Evolutionary conservation across 2,329 filamentous ascomycete genomes (phyloP), one percentile per base, ranked within the genome.

Genomic region (Alternaria sp.): DNA sequence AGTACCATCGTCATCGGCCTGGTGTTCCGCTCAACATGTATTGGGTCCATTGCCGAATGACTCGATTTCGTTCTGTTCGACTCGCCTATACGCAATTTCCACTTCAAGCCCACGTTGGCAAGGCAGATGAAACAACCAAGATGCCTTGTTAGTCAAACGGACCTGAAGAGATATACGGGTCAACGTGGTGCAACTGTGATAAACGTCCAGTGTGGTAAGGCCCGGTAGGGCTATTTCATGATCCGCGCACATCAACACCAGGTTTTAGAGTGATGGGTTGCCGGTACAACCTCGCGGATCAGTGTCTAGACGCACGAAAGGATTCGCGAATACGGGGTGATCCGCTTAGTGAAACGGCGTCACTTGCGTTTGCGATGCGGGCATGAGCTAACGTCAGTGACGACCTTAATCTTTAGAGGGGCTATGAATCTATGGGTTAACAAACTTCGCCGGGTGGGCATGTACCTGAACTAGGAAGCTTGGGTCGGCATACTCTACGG

Each of bases 391-490:
- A 29, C 26, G 28, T 54, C 40, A 33, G 40, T 46, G 51, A 56
- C 23, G 45, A 56, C 28, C 29, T 50, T 23, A 29, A 45, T 51
- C 24, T 26, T 56, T 3, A 21, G 51, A 36, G 29, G 26, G 45
- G 53, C 36, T 50, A 37, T 24, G 34, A 23, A 31, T 14, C 14
- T 14, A 37, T 51, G 45, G 53, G 36, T 33, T 37, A 50, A 51
- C 31, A 41, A 52, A 54, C 50, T 46, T 49, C 33, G 28, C 42
- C 42, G 36, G 21, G 36, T 54, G 29, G 29, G 23, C 36, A 36
- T 36, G 55, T 54, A 33, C 42, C 55, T 58, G 42, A 37, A 21
- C 50, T 48, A 54, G 29, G 13, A 42, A 33, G 41, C 37, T 28
- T 48, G 11, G 40, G 33, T 24, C 33, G 13, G 21, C 54, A 46